A percentile compares a stretch with the other conserved stretches of the same genome.
Evolutionary conservation across 306 rosid species (phyloP).

Genomic region (Bauhinia variegata): DNA sequence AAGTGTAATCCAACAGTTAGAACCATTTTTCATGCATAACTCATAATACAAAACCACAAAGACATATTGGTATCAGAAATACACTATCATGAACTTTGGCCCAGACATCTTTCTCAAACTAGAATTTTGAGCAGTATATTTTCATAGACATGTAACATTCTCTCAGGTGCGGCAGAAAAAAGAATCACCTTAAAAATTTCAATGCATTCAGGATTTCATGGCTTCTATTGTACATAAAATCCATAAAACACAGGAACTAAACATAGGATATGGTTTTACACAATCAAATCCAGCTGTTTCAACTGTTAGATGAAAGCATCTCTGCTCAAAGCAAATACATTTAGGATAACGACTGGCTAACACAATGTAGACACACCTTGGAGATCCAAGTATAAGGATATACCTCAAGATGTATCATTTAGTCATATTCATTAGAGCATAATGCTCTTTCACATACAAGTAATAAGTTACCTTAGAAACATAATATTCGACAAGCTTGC

Average conservation of each 20-base stretch:
- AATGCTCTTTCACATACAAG: not conserved
- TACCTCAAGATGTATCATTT: not conserved
- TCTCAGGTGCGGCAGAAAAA: too few relatives aligned
- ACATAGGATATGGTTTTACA: not conserved
- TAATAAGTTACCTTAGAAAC: slow-evolving; percentile 4
- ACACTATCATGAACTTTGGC: not conserved
- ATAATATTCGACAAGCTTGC: not conserved
- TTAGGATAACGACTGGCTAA: not conserved
- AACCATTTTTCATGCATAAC: not conserved
- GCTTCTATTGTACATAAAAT: not conserved
- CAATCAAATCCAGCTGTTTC: slow-evolving; percentile 17
- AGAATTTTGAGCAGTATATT: not conserved
- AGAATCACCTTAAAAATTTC: too few relatives aligned
- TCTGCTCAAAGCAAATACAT: not conserved
- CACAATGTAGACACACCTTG: not conserved
- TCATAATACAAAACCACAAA: slow-evolving; percentile 3
- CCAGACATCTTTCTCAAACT: not conserved
- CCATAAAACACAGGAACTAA: slow-evolving; percentile 2
- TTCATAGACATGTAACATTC: not conserved
- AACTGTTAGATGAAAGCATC: not conserved
- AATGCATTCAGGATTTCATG: too few relatives aligned
- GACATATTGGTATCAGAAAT: not conserved
- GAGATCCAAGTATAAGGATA: slow-evolving; percentile 1
- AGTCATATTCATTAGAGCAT: not conserved
- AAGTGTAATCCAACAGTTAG: slow-evolving; percentile 1